phyloP scores from a whole-genome alignment of 805 yeast genomes.

The Starmerella cellae region DNA sequence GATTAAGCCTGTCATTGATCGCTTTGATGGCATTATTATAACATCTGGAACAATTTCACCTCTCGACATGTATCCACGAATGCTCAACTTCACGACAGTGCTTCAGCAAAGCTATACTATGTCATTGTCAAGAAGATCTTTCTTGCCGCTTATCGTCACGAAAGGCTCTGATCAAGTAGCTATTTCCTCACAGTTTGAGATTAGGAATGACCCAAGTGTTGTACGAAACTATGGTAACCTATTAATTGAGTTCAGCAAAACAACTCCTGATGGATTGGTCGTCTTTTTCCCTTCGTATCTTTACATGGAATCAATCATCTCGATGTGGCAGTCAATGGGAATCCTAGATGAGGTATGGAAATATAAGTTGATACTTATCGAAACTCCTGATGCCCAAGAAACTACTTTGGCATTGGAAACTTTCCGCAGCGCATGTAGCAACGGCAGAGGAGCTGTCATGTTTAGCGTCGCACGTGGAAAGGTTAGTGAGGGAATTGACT shows the following conservation, averaged over 20 bases:
- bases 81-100: conserved; percentile 87
- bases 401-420: conserved; percentile 92
- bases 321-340: conserved; percentile 99
- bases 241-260: conserved; percentile 80
- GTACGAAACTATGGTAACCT: conserved; percentile 93
- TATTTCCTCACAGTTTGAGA: conserved; percentile 88
- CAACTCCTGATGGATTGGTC: conserved; percentile 96
- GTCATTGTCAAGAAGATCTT: conserved; percentile 86
- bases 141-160: conserved; percentile 89
- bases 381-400: conserved; percentile 98
- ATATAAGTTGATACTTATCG: conserved; percentile 84
- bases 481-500: conserved; percentile 97
- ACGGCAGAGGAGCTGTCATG: conserved; percentile 94
- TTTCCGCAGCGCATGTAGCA: conserved; percentile 87
- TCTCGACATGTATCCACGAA: conserved; percentile 94
- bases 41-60: conserved; percentile 98
- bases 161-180: conserved; percentile 98
- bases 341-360: conserved; percentile 97
- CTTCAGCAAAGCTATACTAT: conserved; percentile 89
- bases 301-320: conserved; percentile 94
- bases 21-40: conserved; percentile 81
- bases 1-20: conserved; percentile 89
- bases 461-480: conserved; percentile 98
- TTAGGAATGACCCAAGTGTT: conserved; percentile 93
- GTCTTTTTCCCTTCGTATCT: conserved; percentile 94